These are phyloP conservation scores for Xerocomus alliaceus DNA, from an alignment of 1,284 basidiomycete genomes.

Conservation along the genomic window DNA sequence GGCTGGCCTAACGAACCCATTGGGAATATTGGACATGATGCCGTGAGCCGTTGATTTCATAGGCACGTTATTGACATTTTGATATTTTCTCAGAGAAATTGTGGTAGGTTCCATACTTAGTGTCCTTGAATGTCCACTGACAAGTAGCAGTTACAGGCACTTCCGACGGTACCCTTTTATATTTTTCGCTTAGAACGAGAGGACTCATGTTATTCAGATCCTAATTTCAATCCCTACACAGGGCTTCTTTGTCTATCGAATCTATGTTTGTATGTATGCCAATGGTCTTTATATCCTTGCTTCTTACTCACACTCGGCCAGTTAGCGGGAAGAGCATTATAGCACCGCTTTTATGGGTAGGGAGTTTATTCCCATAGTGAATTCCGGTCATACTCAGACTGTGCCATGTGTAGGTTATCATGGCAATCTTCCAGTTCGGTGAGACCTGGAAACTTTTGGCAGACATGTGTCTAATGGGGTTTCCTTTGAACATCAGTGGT, in stretches of 20 bases:
- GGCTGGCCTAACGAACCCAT: not conserved
- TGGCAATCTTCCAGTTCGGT: conserved; percentile 7
- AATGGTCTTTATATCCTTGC: not conserved
- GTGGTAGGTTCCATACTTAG: not conserved
- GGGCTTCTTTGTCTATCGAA: conserved; percentile 1
- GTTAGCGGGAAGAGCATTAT: not conserved
- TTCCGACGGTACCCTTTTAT: not conserved
- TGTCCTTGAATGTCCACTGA: not conserved
- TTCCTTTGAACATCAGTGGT: not conserved
- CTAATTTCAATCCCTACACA: not conserved
- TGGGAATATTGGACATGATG: not conserved
- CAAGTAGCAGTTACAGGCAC: not conserved
- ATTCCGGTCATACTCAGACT: not conserved
- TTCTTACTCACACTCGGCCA: not conserved
- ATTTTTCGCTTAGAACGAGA: not conserved
- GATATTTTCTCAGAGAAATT: not conserved
- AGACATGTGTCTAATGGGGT: not conserved
- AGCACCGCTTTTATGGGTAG: not conserved
- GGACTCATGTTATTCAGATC: not conserved
- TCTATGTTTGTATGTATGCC: not conserved
- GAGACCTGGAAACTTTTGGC: not conserved
- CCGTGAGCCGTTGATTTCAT: not conserved
- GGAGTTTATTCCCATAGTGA: not conserved
- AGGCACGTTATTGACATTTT: not conserved
- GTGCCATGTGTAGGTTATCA: conserved; percentile 1